Conservation (phyloP, 495 filamentous ascomycete species). For the Lasiosphaeris hirsuta region DNA sequence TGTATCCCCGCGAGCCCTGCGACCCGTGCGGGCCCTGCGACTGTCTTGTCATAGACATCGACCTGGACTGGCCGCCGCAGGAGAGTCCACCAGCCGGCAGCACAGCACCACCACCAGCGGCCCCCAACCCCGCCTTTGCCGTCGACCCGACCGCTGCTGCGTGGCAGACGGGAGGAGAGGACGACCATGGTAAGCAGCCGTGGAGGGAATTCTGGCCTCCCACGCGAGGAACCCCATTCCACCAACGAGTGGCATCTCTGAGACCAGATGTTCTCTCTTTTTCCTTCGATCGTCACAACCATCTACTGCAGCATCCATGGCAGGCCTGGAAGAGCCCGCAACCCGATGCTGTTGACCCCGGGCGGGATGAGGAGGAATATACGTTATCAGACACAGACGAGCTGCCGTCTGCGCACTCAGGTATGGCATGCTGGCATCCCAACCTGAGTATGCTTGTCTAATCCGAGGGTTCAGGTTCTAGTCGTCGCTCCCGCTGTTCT, state of each 20-base stretch:
- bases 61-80: background rate
- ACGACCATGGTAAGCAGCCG: background rate
- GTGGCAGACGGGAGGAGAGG: background rate
- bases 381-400: background rate
- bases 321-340: constrained; percentile 1
- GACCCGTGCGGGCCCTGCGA: background rate
- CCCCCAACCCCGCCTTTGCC: background rate
- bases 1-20: background rate
- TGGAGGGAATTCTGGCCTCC: constrained; percentile 3
- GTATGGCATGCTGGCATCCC: background rate
- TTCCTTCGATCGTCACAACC: background rate
- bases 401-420: background rate
- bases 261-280: background rate
- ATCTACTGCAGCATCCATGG: constrained; percentile 2
- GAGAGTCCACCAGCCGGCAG: background rate
- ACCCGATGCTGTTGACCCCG: background rate
- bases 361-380: background rate
- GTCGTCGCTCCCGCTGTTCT: background rate
- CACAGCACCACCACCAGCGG: background rate
- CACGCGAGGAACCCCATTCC: background rate
- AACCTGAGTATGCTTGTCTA: background rate
- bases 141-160: background rate
- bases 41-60: background rate
- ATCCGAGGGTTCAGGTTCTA: background rate
- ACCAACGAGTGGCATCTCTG: background rate